A percentile compares a stretch with the other conserved stretches of the same genome.
These are phyloP conservation scores for Heritiera fomes DNA, from an alignment of 345 rosid genomes.

Conservation along the genomic window DNA sequence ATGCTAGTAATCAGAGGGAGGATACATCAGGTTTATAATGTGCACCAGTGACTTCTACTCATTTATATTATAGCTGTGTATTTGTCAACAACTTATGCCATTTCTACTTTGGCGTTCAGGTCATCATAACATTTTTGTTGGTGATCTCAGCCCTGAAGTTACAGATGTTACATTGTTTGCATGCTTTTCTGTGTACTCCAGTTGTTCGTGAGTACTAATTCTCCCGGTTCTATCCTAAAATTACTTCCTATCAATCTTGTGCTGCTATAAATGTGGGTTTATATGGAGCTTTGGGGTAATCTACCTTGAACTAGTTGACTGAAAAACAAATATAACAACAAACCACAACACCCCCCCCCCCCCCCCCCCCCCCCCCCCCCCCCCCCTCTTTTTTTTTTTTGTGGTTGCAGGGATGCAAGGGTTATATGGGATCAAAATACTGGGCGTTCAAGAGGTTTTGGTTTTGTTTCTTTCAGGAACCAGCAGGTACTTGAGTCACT, in stretches of 20 bases:
- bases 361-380: too few species aligned
- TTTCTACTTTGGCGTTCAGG: slow-evolving; percentile 42
- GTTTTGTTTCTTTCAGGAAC: slow-evolving; percentile 84
- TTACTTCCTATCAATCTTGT: background rate
- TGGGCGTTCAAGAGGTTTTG: slow-evolving; percentile 92
- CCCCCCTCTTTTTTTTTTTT: background rate
- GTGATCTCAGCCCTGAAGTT: slow-evolving; percentile 92
- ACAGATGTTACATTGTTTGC: slow-evolving; percentile 83
- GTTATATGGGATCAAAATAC: slow-evolving; percentile 99
- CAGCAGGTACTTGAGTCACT: slow-evolving; percentile 49
- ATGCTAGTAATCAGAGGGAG: slow-evolving; percentile 94
- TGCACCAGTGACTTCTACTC: background rate
- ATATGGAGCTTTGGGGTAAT: background rate
- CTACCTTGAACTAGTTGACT: background rate
- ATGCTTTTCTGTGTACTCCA: slow-evolving; percentile 65
- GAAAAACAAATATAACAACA: background rate
- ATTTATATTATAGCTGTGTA: background rate
- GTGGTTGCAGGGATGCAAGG: slow-evolving; percentile 62
- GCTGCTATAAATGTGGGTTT: background rate
- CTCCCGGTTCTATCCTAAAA: background rate
- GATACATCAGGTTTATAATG: slow-evolving; percentile 77
- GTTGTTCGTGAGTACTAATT: slow-evolving; percentile 70
- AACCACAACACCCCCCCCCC: too few species aligned
- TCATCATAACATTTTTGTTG: slow-evolving; percentile 83
- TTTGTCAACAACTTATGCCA: background rate